phyloP scores from a whole-genome alignment of 1,284 basidiomycete species.

The Cryptococcus maquisensis region DNA sequence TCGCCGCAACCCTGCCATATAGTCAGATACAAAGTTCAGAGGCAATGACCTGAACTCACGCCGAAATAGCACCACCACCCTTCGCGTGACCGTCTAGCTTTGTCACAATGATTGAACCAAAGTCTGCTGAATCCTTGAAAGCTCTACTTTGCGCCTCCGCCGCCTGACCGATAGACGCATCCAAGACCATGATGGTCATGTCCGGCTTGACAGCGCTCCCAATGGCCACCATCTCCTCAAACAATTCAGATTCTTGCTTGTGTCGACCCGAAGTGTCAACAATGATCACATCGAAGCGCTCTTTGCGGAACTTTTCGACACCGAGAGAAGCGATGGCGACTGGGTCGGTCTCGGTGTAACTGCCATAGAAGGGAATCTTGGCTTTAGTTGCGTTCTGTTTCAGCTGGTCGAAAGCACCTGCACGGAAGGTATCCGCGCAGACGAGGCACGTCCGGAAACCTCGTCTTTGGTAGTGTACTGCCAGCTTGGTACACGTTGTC shows the following conservation, averaged over 20 bases:
- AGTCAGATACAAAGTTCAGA: not conserved
- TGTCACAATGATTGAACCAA: slow-evolving; percentile 98
- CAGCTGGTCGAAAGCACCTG: slow-evolving; percentile 94
- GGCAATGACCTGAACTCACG: slow-evolving; percentile 56
- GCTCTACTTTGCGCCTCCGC: slow-evolving; percentile 93
- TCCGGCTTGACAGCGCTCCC: slow-evolving; percentile 85
- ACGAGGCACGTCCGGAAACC: slow-evolving; percentile 98
- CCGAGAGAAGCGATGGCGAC: slow-evolving; percentile 91
- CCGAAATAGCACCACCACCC: slow-evolving; percentile 97
- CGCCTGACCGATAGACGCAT: slow-evolving; percentile 82
- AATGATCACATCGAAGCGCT: slow-evolving; percentile 97
- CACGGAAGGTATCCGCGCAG: slow-evolving; percentile 99
- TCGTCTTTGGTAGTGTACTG: slow-evolving; percentile 94
- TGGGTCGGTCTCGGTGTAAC: slow-evolving; percentile 98
- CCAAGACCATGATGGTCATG: slow-evolving; percentile 85
- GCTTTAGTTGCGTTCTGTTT: slow-evolving; percentile 94
- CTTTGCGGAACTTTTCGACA: slow-evolving; percentile 95
- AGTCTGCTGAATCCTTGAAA: slow-evolving; percentile 97
- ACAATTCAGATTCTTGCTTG: slow-evolving; percentile 94
- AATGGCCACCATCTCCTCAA: slow-evolving; percentile 98
- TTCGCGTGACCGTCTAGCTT: slow-evolving; percentile 99
- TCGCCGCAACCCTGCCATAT: slow-evolving; percentile 81
- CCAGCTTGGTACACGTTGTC: slow-evolving; percentile 94
- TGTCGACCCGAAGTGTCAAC: slow-evolving; percentile 98
- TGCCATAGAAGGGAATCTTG: slow-evolving; percentile 98